phyloP scores from a whole-genome alignment of 2,329 filamentous ascomycete species.

The Diaporthe ampelina region DNA sequence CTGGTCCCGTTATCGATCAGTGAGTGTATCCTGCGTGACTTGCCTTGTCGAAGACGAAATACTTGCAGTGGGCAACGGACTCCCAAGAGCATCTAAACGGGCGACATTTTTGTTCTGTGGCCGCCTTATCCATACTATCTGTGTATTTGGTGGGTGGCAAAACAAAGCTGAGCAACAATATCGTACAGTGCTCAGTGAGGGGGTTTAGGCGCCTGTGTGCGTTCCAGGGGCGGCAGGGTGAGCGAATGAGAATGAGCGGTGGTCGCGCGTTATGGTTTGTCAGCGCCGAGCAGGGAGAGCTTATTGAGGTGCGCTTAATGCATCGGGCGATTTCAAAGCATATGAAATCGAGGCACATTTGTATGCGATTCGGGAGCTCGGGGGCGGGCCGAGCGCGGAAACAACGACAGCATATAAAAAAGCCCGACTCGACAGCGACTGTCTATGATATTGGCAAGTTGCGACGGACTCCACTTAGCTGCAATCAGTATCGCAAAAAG shows the following conservation, averaged over 20 bases:
- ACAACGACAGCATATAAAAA: neutral
- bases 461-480: neutral
- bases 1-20: no score
- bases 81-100: no score
- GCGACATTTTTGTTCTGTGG: no score
- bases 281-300: constrained; percentile 1
- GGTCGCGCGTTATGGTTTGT: neutral
- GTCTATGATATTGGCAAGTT: neutral
- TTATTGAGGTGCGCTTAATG: neutral
- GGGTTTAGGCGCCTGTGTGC: neutral
- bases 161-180: no score
- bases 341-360: neutral
- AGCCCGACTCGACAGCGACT: neutral
- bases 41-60: no score
- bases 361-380: neutral
- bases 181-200: no score
- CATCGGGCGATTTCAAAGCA: constrained; percentile 21
- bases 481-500: neutral
- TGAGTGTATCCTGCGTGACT: no score
- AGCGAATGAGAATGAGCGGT: neutral
- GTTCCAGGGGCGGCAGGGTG: neutral
- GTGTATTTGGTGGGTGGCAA: no score
- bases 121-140: no score
- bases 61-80: no score
- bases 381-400: neutral